Conservation (phyloP, 83 land plant species). For the Isoetes engelmannii region DNA sequence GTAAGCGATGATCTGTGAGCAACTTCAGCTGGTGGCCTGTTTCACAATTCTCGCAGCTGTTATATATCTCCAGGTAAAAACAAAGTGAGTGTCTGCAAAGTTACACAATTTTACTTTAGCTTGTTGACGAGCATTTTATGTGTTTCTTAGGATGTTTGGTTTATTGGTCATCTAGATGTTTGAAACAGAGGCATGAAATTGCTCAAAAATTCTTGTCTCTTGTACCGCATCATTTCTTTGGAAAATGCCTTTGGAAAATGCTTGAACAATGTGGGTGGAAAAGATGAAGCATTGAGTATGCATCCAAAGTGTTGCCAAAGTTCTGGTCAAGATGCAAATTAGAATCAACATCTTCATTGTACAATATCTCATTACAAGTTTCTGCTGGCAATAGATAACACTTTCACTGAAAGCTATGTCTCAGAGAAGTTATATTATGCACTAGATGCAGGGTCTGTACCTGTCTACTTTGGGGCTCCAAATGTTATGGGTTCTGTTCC, state of each 20-base stretch:
- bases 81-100: conserved; percentile 40
- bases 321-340: conserved; percentile 34
- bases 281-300: conserved; percentile 43
- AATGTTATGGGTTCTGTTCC: conserved; percentile 88
- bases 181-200: conserved; percentile 49
- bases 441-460: conserved; percentile 81
- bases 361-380: conserved; percentile 98
- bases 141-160: conserved; percentile 72
- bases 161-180: conserved; percentile 95
- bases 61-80: conserved; percentile 54
- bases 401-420: conserved; percentile 85
- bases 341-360: conserved; percentile 95
- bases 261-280: conserved; percentile 83
- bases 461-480: conserved; percentile 96
- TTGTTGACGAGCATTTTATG: background rate
- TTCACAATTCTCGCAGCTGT: conserved; percentile 69
- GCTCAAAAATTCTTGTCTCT: conserved; percentile 52
- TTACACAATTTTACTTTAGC: conserved; percentile 2
- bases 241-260: no score
- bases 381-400: conserved; percentile 95
- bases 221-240: conserved; percentile 86
- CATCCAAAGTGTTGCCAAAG: conserved; percentile 59
- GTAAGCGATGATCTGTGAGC: conserved; percentile 72
- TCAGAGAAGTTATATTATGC: conserved; percentile 95
- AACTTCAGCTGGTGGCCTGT: conserved; percentile 85